Conservation (phyloP, 2,329 filamentous ascomycete species). For the Scedosporium aurantiacum region DNA sequence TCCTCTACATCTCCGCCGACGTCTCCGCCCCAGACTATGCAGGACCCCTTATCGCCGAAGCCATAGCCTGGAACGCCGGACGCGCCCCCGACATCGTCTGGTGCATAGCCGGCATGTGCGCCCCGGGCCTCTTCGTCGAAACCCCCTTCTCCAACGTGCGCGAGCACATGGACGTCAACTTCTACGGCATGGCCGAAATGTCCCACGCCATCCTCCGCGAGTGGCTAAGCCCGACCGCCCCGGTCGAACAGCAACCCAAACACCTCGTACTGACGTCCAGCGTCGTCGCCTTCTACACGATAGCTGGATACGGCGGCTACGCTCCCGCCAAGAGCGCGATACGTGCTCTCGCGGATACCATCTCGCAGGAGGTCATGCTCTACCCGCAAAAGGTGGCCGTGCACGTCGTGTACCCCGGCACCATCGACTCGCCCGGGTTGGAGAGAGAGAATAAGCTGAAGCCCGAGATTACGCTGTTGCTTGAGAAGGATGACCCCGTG, state of each 20-base stretch:
- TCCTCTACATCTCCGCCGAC: slow-evolving; percentile 76
- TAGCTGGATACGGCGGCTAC: slow-evolving; percentile 78
- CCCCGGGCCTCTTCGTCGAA: slow-evolving; percentile 69
- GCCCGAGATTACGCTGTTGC: slow-evolving; percentile 63
- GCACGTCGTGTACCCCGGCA: slow-evolving; percentile 74
- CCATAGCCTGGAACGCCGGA: slow-evolving; percentile 67
- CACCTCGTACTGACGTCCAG: slow-evolving; percentile 87
- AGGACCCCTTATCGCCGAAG: slow-evolving; percentile 56
- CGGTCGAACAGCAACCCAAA: slow-evolving; percentile 39
- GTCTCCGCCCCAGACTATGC: slow-evolving; percentile 63
- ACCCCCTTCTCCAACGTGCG: slow-evolving; percentile 55
- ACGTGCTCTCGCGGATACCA: slow-evolving; percentile 68
- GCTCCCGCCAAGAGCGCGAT: slow-evolving; percentile 77
- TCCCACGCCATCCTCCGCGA: slow-evolving; percentile 65
- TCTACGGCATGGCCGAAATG: slow-evolving; percentile 77
- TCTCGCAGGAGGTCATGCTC: slow-evolving; percentile 73
- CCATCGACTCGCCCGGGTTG: slow-evolving; percentile 66
- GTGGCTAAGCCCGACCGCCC: slow-evolving; percentile 52
- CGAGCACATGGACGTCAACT: slow-evolving; percentile 85
- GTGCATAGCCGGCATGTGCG: slow-evolving; percentile 71
- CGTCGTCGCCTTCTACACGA: slow-evolving; percentile 59
- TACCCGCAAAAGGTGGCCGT: slow-evolving; percentile 78
- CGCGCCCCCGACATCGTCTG: slow-evolving; percentile 74
- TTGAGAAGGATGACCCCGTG: slow-evolving; percentile 74
- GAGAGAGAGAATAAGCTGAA: slow-evolving; percentile 69